phyloP scores from a whole-genome alignment of 495 filamentous ascomycete species.

The Jackrogersella minutella region DNA sequence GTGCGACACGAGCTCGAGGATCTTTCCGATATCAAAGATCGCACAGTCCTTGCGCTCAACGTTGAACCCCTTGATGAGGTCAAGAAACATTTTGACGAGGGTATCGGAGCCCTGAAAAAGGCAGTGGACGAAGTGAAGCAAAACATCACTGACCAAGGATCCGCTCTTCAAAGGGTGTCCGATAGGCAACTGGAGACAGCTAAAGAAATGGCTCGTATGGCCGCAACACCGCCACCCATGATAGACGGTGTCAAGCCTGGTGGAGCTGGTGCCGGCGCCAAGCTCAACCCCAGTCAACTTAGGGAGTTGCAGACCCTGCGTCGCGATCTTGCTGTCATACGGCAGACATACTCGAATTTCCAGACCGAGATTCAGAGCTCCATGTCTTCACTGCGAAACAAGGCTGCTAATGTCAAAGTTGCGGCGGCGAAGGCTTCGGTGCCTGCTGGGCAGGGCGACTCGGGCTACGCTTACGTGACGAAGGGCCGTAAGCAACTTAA shows the following conservation, averaged over 20 bases:
- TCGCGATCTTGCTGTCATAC: constrained; percentile 88
- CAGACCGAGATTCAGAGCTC: constrained; percentile 85
- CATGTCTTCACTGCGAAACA: constrained; percentile 81
- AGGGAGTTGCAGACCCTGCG: constrained; percentile 82
- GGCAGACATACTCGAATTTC: constrained; percentile 92
- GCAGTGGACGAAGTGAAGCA: constrained; percentile 83
- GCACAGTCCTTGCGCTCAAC: constrained; percentile 91
- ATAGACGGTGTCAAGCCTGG: constrained; percentile 48
- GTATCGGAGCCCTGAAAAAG: constrained; percentile 77
- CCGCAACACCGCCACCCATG: constrained; percentile 66
- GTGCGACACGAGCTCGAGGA: constrained; percentile 96
- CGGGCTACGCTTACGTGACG: constrained; percentile 83
- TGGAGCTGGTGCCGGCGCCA: constrained; percentile 41
- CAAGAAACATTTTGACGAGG: constrained; percentile 94
- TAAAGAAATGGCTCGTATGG: constrained; percentile 87
- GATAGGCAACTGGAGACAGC: constrained; percentile 90
- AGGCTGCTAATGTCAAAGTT: constrained; percentile 80
- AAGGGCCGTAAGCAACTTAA: constrained; percentile 84
- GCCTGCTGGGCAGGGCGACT: constrained; percentile 70
- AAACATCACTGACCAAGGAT: constrained; percentile 79
- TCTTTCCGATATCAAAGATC: constrained; percentile 92
- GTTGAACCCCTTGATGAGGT: constrained; percentile 96
- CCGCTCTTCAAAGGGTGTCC: constrained; percentile 83
- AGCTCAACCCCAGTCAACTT: constrained; percentile 62
- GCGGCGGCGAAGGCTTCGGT: constrained; percentile 72